Evolutionary conservation across 495 filamentous ascomycete species (phyloP).

Genomic region (Pyrenula massariospora): DNA sequence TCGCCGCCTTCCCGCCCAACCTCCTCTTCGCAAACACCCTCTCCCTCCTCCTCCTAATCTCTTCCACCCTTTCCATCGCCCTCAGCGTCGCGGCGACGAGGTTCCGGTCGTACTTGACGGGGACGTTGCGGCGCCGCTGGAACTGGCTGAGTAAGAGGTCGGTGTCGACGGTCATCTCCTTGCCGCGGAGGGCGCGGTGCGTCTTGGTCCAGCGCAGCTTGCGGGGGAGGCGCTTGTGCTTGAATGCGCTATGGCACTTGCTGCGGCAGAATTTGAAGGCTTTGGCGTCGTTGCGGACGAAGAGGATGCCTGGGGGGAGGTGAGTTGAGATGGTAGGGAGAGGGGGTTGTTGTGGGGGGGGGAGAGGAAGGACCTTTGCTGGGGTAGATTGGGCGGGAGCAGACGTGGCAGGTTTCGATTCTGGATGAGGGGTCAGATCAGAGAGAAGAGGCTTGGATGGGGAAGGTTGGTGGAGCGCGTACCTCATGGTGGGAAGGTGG

Average conservation of each 20-base stretch:
- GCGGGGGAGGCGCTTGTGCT: slow-evolving; percentile 88
- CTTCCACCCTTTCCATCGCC: slow-evolving; percentile 82
- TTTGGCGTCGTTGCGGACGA: slow-evolving; percentile 72
- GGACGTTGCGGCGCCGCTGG: slow-evolving; percentile 83
- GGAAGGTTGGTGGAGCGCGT: too few relatives aligned
- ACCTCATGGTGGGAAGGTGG: too few relatives aligned
- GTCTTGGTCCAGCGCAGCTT: slow-evolving; percentile 82
- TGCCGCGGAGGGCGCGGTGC: slow-evolving; percentile 60
- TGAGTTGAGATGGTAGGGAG: slow-evolving; percentile 77
- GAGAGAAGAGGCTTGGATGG: too few relatives aligned
- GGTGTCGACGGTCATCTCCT: slow-evolving; percentile 90
- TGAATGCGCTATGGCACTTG: slow-evolving; percentile 98
- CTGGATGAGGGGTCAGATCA: too few relatives aligned
- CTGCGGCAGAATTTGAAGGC: slow-evolving; percentile 63
- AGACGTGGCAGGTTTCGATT: slow-evolving; percentile 89
- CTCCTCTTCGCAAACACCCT: slow-evolving; percentile 83
- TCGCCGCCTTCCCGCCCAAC: slow-evolving; percentile 78
- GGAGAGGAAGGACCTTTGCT: slow-evolving; percentile 83
- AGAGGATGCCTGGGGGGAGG: slow-evolving; percentile 83
- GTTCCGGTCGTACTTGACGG: slow-evolving; percentile 89
- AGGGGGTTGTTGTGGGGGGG: slow-evolving; percentile 41
- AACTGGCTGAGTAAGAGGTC: slow-evolving; percentile 87
- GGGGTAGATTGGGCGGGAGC: slow-evolving; percentile 74
- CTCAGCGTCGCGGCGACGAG: slow-evolving; percentile 74
- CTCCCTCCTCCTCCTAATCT: slow-evolving; percentile 77